Base-by-base conservation (phyloP, 129 eudicot species). In the Heracleum sosnowskyi region DNA sequence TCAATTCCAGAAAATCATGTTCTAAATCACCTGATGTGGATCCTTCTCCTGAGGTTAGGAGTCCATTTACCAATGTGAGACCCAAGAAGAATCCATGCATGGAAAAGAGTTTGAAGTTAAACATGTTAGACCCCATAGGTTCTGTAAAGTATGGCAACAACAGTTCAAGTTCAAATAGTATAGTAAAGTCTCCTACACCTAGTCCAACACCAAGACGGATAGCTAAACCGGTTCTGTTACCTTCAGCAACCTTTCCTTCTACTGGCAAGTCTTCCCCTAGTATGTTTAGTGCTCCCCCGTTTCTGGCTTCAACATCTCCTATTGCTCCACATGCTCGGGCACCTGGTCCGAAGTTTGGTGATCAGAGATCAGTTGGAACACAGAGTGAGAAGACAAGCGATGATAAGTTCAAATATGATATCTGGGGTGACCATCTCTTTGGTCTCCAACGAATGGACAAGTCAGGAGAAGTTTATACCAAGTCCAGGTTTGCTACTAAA, bases 391-490 rank as follows among this genome's bases (percentile, higher is more conserved):
- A 47, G 66, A 77, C 68, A 53, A 17, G 15, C 18, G 93, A 84
- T 72, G 89, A 85, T 13, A 74, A 73, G 22, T 88, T 81, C 41
- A 79, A 73, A 39, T 95, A 92, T 85, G 94, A 90, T 74, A 90
- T 95, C 4, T 95, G 94, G 97, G 99, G 90, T 75, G 86, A 83
- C 69, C 99, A 92, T 86, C 89, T 95, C 33, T 87, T 83, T 84
- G 90, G 82, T 69, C 74, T 73, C 53, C 83, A 84, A 45, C 73
- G 69, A 40, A 47, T 42, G 39, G 72, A 80, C 69, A 70, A 66
- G 81, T 73, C 87, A 5, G 79, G 76, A 45, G 85, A 81, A 75
- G 80, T 64, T 68, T 66, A 77, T 51, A 40, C 79, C 57, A 80
- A 79, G 82, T 75, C 78, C 16, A 35, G 86, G 24, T 46, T 55